These are phyloP conservation scores for Boletus speciosus DNA, from an alignment of 768 basidiomycete genomes.

Conservation along the genomic window DNA sequence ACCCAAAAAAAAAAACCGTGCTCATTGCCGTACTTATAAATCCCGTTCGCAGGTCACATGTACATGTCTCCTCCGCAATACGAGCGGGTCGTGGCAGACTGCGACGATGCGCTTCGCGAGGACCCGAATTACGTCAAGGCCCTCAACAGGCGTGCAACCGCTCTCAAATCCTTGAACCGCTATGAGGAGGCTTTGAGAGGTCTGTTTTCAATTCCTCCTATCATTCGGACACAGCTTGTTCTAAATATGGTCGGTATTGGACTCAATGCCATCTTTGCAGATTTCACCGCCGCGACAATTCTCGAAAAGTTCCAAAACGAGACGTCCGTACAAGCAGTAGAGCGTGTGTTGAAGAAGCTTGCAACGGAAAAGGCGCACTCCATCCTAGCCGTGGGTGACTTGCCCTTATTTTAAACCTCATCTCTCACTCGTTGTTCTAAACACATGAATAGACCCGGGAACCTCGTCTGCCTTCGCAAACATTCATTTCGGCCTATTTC, in stretches of 20 bases:
- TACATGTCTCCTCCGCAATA: conserved; percentile 84
- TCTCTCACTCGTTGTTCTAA: neutral
- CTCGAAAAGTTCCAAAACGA: conserved; percentile 90
- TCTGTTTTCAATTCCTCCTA: conserved; percentile 30
- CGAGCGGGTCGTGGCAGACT: conserved; percentile 82
- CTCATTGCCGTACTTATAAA: neutral
- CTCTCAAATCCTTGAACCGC: conserved; percentile 71
- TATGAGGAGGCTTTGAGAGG: conserved; percentile 79
- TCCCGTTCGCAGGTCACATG: conserved; percentile 64
- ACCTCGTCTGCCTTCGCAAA: conserved; percentile 80
- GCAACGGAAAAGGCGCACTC: conserved; percentile 69
- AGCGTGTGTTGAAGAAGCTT: conserved; percentile 87
- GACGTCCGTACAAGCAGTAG: conserved; percentile 72
- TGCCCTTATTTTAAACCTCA: neutral
- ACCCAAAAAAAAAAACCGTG: too few species aligned
- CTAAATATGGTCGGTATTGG: neutral
- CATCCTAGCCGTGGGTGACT: conserved; percentile 57
- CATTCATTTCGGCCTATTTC: conserved; percentile 94
- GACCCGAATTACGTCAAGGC: conserved; percentile 87
- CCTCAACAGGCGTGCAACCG: conserved; percentile 83
- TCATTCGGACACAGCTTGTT: neutral
- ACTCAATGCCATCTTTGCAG: conserved; percentile 36
- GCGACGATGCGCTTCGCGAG: conserved; percentile 80
- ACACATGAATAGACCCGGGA: conserved; percentile 49
- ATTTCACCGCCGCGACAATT: conserved; percentile 96